Percentiles rank a stretch among this genome's conserved stretches.
Evolutionary conservation across 352 stramenopile genomes (phyloP).

Genomic region (Peronospora belbahrii): DNA sequence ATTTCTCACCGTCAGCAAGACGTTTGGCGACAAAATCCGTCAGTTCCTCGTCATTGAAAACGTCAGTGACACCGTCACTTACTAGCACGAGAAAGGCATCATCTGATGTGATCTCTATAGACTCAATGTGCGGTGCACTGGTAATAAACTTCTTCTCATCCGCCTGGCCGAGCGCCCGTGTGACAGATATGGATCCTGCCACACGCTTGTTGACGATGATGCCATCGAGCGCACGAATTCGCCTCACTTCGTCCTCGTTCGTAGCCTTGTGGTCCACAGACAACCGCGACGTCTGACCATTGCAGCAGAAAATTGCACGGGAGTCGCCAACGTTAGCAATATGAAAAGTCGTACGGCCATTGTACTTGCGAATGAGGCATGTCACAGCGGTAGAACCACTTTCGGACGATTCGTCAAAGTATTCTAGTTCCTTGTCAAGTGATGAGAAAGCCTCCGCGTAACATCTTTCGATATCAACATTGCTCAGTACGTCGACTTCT

Average conservation of each 20-base stretch:
- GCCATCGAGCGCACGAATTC: slow-evolving; percentile 62
- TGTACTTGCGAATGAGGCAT: slow-evolving; percentile 52
- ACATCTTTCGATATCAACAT: slow-evolving; percentile 52
- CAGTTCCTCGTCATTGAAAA: slow-evolving; percentile 64
- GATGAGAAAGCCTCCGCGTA: slow-evolving; percentile 51
- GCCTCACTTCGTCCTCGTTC: slow-evolving; percentile 65
- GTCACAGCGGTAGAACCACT: slow-evolving; percentile 74
- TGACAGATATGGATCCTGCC: slow-evolving; percentile 60
- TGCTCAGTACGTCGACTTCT: slow-evolving; percentile 43
- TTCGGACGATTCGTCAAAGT: slow-evolving; percentile 56
- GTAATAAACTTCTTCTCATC: slow-evolving; percentile 82
- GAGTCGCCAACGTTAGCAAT: slow-evolving; percentile 78
- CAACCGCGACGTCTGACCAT: slow-evolving; percentile 42
- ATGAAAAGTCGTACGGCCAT: slow-evolving; percentile 55
- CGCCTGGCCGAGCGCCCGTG: slow-evolving; percentile 62
- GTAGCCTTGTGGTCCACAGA: slow-evolving; percentile 74
- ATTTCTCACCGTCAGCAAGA: slow-evolving; percentile 37
- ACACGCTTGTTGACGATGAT: slow-evolving; percentile 84
- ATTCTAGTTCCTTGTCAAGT: slow-evolving; percentile 55
- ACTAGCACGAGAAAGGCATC: slow-evolving; percentile 68
- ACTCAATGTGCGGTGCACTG: slow-evolving; percentile 49
- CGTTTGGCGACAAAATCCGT: slow-evolving; percentile 50
- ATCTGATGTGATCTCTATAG: slow-evolving; percentile 38
- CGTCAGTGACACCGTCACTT: slow-evolving; percentile 71
- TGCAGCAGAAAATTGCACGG: slow-evolving; percentile 54